Percentiles rank a stretch among this genome's conserved stretches.
Conservation (phyloP, 768 basidiomycete species). For the Chalciporus chontae region DNA sequence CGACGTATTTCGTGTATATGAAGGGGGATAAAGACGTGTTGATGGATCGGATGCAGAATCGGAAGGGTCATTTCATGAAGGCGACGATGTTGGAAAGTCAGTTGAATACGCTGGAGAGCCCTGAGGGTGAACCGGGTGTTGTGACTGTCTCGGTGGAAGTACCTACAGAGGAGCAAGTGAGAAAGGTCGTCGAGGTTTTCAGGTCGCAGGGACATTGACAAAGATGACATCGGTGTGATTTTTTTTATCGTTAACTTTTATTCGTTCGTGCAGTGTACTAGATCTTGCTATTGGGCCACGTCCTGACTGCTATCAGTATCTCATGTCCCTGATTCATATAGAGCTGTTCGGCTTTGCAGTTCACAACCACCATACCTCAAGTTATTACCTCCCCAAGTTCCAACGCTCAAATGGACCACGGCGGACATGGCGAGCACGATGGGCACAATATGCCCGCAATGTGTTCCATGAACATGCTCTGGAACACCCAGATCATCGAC, state of each 20-base stretch:
- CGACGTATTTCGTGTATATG: slow-evolving; percentile 81
- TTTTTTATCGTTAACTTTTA: not conserved
- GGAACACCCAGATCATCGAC: slow-evolving; percentile 77
- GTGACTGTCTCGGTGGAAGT: slow-evolving; percentile 54
- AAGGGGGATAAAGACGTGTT: slow-evolving; percentile 55
- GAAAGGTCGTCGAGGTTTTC: slow-evolving; percentile 28
- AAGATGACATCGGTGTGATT: not conserved
- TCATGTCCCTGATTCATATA: too few species aligned
- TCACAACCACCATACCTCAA: too few species aligned
- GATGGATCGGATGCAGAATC: slow-evolving; percentile 56
- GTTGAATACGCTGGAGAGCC: slow-evolving; percentile 64
- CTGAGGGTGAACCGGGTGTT: slow-evolving; percentile 65
- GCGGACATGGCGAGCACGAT: slow-evolving; percentile 44
- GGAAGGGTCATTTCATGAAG: slow-evolving; percentile 83
- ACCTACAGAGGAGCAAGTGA: slow-evolving; percentile 55
- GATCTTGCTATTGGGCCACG: too few species aligned
- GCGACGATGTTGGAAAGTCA: slow-evolving; percentile 79
- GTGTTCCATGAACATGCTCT: slow-evolving; percentile 83
- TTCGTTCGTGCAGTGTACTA: not conserved
- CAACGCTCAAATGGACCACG: slow-evolving; percentile 37
- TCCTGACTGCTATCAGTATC: too few species aligned
- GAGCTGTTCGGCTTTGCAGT: too few species aligned
- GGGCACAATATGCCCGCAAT: slow-evolving; percentile 45
- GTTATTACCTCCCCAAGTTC: too few species aligned
- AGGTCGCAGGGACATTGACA: not conserved